Evolutionary conservation across 2,329 filamentous ascomycete genomes (phyloP).

Genomic region (Lecanicillium sp.): DNA sequence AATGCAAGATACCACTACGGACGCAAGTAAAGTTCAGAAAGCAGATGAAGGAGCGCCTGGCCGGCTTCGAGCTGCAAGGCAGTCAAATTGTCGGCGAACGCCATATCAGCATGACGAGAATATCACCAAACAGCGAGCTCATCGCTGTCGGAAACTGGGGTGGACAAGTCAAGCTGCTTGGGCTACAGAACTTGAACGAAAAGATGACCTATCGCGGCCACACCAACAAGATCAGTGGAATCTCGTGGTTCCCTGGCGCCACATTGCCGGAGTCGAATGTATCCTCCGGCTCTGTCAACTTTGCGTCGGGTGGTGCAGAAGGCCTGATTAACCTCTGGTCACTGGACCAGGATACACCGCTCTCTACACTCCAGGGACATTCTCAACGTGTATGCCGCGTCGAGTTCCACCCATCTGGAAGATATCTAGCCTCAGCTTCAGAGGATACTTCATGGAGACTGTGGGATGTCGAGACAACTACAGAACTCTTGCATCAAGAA

Average conservation of each 20-base stretch:
- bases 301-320: slow-evolving; percentile 87
- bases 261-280: slow-evolving; percentile 67
- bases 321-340: slow-evolving; percentile 88
- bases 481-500: slow-evolving; percentile 82
- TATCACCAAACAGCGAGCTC: slow-evolving; percentile 76
- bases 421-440: slow-evolving; percentile 85
- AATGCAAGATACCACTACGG: slow-evolving; percentile 76
- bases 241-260: slow-evolving; percentile 83
- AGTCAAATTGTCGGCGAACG: slow-evolving; percentile 89
- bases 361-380: slow-evolving; percentile 78
- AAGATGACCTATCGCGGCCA: slow-evolving; percentile 75
- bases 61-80: slow-evolving; percentile 83
- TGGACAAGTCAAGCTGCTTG: slow-evolving; percentile 79
- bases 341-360: slow-evolving; percentile 74
- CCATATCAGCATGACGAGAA: slow-evolving; percentile 84
- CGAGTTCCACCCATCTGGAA: slow-evolving; percentile 89
- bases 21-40: slow-evolving; percentile 93
- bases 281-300: slow-evolving; percentile 68
- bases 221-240: slow-evolving; percentile 79
- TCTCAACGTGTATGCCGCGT: slow-evolving; percentile 82
- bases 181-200: slow-evolving; percentile 74
- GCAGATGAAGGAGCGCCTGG: slow-evolving; percentile 73
- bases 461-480: slow-evolving; percentile 85
- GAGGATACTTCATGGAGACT: slow-evolving; percentile 96
- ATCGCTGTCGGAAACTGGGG: slow-evolving; percentile 92